These are phyloP conservation scores for Sonneratia alba DNA, from an alignment of 345 rosid genomes.

Conservation along the genomic window DNA sequence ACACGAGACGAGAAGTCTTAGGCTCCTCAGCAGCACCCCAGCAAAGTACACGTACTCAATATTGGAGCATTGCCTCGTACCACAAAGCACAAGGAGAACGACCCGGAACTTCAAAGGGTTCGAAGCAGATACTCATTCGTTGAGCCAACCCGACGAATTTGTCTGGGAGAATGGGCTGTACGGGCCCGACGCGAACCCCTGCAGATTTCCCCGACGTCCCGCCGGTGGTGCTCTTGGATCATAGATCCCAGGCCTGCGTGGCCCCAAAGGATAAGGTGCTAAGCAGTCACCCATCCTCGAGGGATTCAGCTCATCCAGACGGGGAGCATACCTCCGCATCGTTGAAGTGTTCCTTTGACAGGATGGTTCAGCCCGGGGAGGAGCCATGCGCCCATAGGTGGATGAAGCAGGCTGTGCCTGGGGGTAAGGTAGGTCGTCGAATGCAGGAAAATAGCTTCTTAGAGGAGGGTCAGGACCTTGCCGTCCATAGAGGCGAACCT, in stretches of 20 bases:
- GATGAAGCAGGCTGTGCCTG: constrained; percentile 26
- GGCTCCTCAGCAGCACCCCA: not conserved
- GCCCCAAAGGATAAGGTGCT: constrained; percentile 27
- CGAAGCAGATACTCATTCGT: constrained; percentile 28
- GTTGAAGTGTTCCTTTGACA: constrained; percentile 30
- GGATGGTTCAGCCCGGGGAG: constrained; percentile 16
- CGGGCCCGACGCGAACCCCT: constrained; percentile 45
- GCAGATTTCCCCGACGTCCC: constrained; percentile 12
- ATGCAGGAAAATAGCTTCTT: constrained; percentile 20
- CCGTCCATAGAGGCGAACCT: constrained; percentile 24
- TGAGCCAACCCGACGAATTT: constrained; percentile 53
- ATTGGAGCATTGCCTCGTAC: not conserved
- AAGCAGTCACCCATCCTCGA: constrained; percentile 22
- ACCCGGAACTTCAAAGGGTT: not conserved
- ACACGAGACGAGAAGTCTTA: not conserved
- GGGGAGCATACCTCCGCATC: constrained; percentile 55
- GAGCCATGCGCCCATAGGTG: constrained; percentile 15
- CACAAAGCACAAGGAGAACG: not conserved
- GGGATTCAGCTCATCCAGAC: constrained; percentile 45
- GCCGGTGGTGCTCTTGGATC: constrained; percentile 18
- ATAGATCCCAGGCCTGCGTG: constrained; percentile 11
- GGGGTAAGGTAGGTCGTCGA: constrained; percentile 14
- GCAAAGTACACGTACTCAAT: not conserved
- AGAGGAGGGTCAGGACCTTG: constrained; percentile 15
- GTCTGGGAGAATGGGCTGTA: constrained; percentile 19